A percentile compares a stretch with the other conserved stretches of the same genome.
Conservation (phyloP, 768 basidiomycete genomes). For the Podaxis mareebaensis region DNA sequence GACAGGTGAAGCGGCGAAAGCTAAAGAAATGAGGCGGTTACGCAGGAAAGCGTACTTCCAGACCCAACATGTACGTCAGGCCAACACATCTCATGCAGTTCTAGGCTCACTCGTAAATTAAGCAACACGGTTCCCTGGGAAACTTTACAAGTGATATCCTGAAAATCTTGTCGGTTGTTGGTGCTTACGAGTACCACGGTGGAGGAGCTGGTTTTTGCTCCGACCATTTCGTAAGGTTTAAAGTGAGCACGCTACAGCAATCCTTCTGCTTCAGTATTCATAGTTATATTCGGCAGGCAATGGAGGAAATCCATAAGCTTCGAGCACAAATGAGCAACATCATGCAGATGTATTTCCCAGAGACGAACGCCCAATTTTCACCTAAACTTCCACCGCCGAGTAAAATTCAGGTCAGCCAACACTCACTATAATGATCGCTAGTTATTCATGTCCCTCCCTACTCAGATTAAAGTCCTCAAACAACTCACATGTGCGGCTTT, state of each 20-base stretch:
- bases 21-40: slow-evolving; percentile 57
- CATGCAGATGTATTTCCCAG: slow-evolving; percentile 76
- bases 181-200: slow-evolving; percentile 92
- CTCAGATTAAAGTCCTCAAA: slow-evolving; percentile 82
- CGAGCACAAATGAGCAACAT: slow-evolving; percentile 87
- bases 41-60: slow-evolving; percentile 81
- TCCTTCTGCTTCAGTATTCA: background rate
- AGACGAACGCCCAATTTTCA: slow-evolving; percentile 56
- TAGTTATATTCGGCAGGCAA: slow-evolving; percentile 56
- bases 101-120: background rate
- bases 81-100: background rate
- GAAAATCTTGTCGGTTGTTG: slow-evolving; percentile 88
- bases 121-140: slow-evolving; percentile 83
- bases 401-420: slow-evolving; percentile 63
- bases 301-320: slow-evolving; percentile 98
- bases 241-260: slow-evolving; percentile 48
- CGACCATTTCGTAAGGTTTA: slow-evolving; percentile 87
- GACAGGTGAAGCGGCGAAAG: slow-evolving; percentile 44
- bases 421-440: background rate
- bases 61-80: slow-evolving; percentile 64
- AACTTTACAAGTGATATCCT: slow-evolving; percentile 83
- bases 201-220: slow-evolving; percentile 79
- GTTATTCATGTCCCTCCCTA: slow-evolving; percentile 12
- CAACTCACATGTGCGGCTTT: slow-evolving; percentile 89
- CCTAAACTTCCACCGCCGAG: slow-evolving; percentile 75